phyloP scores from a whole-genome alignment of 192 early-diverging fungal species.

The Coemansia sp. region DNA sequence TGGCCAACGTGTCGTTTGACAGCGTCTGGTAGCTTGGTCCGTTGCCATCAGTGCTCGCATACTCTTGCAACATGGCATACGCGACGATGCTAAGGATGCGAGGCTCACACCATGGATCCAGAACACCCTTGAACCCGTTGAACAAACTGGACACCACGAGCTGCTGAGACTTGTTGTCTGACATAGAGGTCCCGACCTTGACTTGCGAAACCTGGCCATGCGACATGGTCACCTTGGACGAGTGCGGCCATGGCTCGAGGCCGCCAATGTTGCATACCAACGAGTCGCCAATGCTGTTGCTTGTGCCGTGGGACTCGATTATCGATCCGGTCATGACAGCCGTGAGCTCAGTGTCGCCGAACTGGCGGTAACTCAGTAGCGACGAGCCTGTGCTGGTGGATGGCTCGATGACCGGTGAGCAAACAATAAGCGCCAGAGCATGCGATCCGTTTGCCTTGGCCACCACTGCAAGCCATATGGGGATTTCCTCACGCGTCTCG shows the following conservation, averaged over 20 bases:
- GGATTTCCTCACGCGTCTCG: slow-evolving; percentile 27
- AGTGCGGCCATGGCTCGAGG: slow-evolving; percentile 33
- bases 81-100: slow-evolving; percentile 1
- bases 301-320: slow-evolving; percentile 4
- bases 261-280: slow-evolving; percentile 19
- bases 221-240: neutral
- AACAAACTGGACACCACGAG: slow-evolving; percentile 8
- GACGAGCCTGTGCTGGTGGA: neutral
- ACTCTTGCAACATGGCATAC: neutral
- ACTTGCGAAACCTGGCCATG: slow-evolving; percentile 14
- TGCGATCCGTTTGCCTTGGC: slow-evolving; percentile 20
- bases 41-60: neutral
- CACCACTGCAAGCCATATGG: slow-evolving; percentile 30
- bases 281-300: neutral
- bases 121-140: neutral
- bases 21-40: neutral
- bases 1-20: neutral
- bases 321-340: slow-evolving; percentile 11
- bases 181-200: neutral
- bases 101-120: slow-evolving; percentile 4
- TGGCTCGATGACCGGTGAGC: slow-evolving; percentile 12
- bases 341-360: slow-evolving; percentile 9
- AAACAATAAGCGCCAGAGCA: slow-evolving; percentile 31
- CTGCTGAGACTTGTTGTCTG: neutral
- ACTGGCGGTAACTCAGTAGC: slow-evolving; percentile 14